phyloP scores from a whole-genome alignment of 345 rosid species.

The Atalantia buxifolia region DNA sequence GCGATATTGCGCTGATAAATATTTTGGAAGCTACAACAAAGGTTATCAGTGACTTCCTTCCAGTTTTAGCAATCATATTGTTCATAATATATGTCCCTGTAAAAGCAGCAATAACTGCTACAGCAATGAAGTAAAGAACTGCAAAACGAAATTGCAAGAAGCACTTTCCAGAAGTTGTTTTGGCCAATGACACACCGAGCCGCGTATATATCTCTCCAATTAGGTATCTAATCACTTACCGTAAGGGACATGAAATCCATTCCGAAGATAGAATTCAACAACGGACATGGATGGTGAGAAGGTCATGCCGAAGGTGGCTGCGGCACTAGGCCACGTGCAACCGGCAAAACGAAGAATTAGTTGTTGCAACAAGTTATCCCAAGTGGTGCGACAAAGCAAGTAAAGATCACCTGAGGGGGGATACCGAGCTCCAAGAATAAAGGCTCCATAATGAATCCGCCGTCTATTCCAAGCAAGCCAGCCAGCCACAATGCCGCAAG shows the following conservation, averaged over 20 bases:
- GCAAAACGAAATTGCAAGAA: neutral
- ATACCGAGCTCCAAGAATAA: constrained; percentile 41
- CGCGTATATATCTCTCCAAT: no score
- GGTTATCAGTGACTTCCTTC: constrained; percentile 13
- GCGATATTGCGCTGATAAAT: constrained; percentile 22
- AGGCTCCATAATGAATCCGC: constrained; percentile 44
- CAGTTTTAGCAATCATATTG: constrained; percentile 10
- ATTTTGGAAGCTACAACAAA: constrained; percentile 21
- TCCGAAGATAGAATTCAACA: constrained; percentile 22
- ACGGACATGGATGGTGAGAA: constrained; percentile 25
- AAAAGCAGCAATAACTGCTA: constrained; percentile 9
- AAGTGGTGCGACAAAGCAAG: neutral
- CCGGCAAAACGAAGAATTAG: neutral
- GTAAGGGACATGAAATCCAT: constrained; percentile 19
- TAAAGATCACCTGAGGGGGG: constrained; percentile 30
- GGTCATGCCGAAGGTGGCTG: constrained; percentile 22
- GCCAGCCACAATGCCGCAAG: constrained; percentile 32
- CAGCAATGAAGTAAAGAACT: constrained; percentile 22
- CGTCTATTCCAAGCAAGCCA: constrained; percentile 40
- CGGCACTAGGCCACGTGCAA: constrained; percentile 7
- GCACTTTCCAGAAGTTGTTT: neutral
- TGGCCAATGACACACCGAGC: neutral
- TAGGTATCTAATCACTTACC: neutral
- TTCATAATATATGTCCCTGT: constrained; percentile 12
- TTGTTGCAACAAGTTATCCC: neutral